Evolutionary conservation across 140 eudicot species (phyloP).

Genomic region (Cichorium intybus): DNA sequence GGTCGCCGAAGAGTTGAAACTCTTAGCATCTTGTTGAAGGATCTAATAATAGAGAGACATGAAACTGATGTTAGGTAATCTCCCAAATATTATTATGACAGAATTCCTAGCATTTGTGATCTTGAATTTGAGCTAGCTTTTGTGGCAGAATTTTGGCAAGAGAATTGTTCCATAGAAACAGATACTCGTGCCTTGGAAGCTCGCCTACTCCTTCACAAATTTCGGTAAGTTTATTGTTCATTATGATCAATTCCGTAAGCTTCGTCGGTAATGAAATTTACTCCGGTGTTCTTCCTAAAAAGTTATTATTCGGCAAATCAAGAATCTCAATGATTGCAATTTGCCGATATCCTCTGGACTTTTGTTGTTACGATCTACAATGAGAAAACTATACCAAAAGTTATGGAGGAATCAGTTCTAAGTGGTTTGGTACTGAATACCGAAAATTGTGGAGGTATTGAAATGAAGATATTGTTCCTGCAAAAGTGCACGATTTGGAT

Average conservation of each 20-base stretch:
- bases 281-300: slow-evolving; percentile 63
- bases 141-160: slow-evolving; percentile 69
- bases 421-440: too few relatives aligned
- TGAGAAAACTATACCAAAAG: too few relatives aligned
- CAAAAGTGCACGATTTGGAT: too few relatives aligned
- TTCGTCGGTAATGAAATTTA: slow-evolving; percentile 46
- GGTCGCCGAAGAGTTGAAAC: too few relatives aligned
- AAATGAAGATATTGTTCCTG: too few relatives aligned
- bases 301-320: slow-evolving; percentile 74
- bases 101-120: too few relatives aligned
- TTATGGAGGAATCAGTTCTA: too few relatives aligned
- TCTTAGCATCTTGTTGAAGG: too few relatives aligned
- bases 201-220: slow-evolving; percentile 75
- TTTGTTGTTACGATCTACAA: slow-evolving; percentile 43
- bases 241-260: slow-evolving; percentile 41
- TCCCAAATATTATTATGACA: too few relatives aligned
- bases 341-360: slow-evolving; percentile 56
- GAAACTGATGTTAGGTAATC: too few relatives aligned
- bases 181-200: slow-evolving; percentile 52
- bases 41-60: too few relatives aligned
- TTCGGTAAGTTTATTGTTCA: slow-evolving; percentile 67
- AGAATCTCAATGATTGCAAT: slow-evolving; percentile 36
- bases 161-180: slow-evolving; percentile 86
- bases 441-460: too few relatives aligned
- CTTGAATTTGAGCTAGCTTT: slow-evolving; percentile 50